Conservation (phyloP, 2,329 filamentous ascomycete species). For the Calonectria crousiana region DNA sequence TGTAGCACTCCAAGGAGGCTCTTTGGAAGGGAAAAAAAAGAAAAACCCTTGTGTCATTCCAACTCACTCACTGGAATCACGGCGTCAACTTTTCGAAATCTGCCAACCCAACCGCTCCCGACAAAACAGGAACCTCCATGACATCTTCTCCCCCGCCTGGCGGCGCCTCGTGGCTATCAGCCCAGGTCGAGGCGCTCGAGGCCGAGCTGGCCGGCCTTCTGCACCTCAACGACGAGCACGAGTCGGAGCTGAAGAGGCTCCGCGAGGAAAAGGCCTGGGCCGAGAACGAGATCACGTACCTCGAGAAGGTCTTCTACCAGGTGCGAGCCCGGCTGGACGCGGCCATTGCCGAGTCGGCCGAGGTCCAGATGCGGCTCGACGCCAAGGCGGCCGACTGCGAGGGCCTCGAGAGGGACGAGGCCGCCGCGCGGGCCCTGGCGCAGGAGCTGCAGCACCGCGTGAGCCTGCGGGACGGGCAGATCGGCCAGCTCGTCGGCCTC, state of each 20-base stretch:
- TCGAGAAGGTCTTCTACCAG: not conserved
- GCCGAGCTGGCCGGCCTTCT: not conserved
- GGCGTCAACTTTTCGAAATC: not conserved
- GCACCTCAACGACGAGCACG: not conserved
- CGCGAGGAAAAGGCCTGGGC: not conserved
- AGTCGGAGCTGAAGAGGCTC: constrained; percentile 10
- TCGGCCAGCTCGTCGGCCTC: constrained; percentile 6
- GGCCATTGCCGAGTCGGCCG: not conserved
- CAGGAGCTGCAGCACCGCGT: not conserved
- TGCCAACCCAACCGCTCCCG: not conserved
- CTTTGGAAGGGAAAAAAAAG: not conserved
- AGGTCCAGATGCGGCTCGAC: not conserved
- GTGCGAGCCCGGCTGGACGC: not conserved
- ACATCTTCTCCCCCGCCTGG: not conserved
- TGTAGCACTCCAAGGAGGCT: not conserved
- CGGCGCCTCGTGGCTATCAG: not conserved
- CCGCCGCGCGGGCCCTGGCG: not conserved
- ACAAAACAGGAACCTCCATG: not conserved
- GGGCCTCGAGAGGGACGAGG: not conserved
- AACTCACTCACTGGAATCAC: not conserved
- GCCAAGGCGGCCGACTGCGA: constrained; percentile 8
- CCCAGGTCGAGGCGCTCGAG: not conserved
- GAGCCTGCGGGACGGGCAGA: not conserved
- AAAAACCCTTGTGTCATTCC: not conserved
- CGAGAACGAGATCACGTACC: not conserved